phyloP scores from a whole-genome alignment of 306 rosid genomes.

The Betula pendula region DNA sequence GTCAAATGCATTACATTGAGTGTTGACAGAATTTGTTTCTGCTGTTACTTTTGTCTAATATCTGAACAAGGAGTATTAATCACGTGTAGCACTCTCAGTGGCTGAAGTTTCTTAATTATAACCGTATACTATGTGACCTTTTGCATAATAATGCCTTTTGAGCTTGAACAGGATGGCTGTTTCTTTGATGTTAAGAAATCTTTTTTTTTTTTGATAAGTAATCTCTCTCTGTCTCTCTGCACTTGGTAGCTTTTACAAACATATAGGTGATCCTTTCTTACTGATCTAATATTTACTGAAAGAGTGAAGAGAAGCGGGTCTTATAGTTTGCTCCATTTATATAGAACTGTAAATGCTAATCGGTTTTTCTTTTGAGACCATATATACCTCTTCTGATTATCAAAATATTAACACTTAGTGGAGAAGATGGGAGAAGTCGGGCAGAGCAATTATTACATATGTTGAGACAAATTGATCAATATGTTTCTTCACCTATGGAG shows the following conservation, averaged over 20 bases:
- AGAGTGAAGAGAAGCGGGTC: background rate
- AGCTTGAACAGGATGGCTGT: background rate
- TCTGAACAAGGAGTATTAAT: background rate
- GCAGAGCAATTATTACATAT: conserved; percentile 86
- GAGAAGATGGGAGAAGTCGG: conserved; percentile 99
- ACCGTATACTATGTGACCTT: background rate
- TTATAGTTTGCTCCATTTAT: background rate
- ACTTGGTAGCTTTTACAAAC: background rate
- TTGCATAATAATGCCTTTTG: background rate
- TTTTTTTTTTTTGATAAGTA: too few species aligned
- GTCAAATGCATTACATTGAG: background rate
- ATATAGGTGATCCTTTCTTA: background rate
- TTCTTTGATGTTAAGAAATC: background rate
- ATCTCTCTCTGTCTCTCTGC: background rate
- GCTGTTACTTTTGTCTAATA: background rate
- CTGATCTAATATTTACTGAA: background rate
- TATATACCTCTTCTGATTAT: conserved; percentile 33
- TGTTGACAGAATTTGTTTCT: background rate
- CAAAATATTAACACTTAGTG: conserved; percentile 51
- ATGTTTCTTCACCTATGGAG: conserved; percentile 78
- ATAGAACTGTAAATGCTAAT: conserved; percentile 1
- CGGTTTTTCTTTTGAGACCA: conserved; percentile 10
- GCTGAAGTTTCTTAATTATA: background rate
- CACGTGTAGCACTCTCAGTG: background rate
- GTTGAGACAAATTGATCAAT: conserved; percentile 92